Evolutionary conservation across 371 early-diverging fungal species (phyloP).

Genomic region (Rhizopus arrhizus): DNA sequence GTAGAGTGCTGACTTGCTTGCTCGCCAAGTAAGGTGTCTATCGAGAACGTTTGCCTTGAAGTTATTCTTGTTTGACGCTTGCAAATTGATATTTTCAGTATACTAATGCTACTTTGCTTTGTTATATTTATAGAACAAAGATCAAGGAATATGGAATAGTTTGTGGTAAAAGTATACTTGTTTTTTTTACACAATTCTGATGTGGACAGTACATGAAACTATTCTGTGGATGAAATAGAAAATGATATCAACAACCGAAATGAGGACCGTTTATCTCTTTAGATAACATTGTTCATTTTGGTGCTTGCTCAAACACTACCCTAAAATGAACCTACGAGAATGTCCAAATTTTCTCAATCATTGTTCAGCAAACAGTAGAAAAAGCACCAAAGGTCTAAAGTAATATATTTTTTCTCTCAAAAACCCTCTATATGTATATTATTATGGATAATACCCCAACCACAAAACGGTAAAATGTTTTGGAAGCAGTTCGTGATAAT

Average conservation of each 20-base stretch:
- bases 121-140: conserved; percentile 7
- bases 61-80: neutral
- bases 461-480: conserved; percentile 6
- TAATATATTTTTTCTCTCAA: conserved; percentile 6
- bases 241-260: conserved; percentile 9
- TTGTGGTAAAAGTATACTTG: conserved; percentile 6
- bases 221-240: conserved; percentile 8
- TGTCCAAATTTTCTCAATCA: conserved; percentile 7
- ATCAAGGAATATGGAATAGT: conserved; percentile 6
- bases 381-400: conserved; percentile 7
- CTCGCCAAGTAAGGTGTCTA: neutral
- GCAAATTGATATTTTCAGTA: conserved; percentile 5
- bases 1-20: neutral
- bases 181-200: conserved; percentile 9
- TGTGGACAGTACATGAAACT: conserved; percentile 7
- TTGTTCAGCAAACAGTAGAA: conserved; percentile 6
- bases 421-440: conserved; percentile 6
- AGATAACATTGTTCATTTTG: conserved; percentile 6
- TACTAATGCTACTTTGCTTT: neutral
- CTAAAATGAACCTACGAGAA: conserved; percentile 7
- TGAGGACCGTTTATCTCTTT: conserved; percentile 6
- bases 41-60: conserved; percentile 1
- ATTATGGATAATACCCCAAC: conserved; percentile 6
- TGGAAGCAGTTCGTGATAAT: conserved; percentile 6
- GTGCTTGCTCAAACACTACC: conserved; percentile 7